Evolutionary conservation across 163 green algal species (phyloP).

Genomic region (Chloromonas sp.): DNA sequence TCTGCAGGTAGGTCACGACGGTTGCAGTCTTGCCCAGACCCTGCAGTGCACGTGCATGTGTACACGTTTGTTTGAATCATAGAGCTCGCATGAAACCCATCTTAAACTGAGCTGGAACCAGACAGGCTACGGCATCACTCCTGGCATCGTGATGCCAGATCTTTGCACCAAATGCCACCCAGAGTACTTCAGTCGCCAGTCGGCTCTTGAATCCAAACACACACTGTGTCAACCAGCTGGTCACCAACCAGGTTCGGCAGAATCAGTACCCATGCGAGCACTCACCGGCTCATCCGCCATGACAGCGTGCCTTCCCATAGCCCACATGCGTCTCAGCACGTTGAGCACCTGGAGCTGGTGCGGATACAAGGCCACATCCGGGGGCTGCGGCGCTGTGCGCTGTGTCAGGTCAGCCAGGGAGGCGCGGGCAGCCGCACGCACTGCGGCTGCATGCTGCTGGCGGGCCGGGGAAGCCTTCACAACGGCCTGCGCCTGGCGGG

Average conservation of each 20-base stretch:
- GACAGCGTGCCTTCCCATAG: constrained; percentile 25
- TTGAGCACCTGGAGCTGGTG: constrained; percentile 74
- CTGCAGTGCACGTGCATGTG: constrained; percentile 17
- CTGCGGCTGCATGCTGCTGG: constrained; percentile 3
- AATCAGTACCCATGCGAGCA: too few species aligned
- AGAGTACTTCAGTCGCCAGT: too few species aligned
- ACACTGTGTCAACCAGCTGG: too few species aligned
- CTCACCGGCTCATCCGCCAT: constrained; percentile 54
- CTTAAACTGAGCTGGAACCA: too few species aligned
- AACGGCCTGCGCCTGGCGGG: constrained; percentile 51
- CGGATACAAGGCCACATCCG: constrained; percentile 30
- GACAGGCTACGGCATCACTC: too few species aligned
- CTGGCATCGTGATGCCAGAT: too few species aligned
- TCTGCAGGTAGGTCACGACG: constrained; percentile 58
- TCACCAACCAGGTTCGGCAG: too few species aligned
- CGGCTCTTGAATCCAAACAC: too few species aligned
- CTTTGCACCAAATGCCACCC: too few species aligned
- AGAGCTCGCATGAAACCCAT: background rate
- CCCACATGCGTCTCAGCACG: constrained; percentile 67
- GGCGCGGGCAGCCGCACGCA: constrained; percentile 10
- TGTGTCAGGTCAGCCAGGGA: background rate
- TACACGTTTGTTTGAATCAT: background rate
- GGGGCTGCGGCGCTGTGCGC: too few species aligned
- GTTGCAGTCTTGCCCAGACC: constrained; percentile 75
- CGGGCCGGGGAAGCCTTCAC: background rate